These are phyloP conservation scores for Periconia sp. DNA, from an alignment of 2,329 filamentous ascomycete species.

Conservation along the genomic window DNA sequence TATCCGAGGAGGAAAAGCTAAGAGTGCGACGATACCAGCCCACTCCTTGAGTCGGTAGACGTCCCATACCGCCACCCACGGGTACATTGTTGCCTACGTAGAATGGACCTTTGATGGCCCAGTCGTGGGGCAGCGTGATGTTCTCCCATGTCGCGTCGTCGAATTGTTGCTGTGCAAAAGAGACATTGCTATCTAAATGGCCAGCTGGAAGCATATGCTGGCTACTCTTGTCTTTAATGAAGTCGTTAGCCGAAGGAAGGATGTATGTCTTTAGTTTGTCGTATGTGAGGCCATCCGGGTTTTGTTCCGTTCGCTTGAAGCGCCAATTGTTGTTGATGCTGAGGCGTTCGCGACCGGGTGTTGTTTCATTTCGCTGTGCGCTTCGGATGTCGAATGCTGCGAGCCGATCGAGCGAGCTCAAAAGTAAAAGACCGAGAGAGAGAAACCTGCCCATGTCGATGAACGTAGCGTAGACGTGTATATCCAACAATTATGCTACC, in stretches of 20 bases:
- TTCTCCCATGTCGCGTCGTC: conserved; percentile 50
- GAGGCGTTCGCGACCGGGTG: conserved; percentile 27
- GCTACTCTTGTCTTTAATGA: conserved; percentile 40
- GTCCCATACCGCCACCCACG: conserved; percentile 50
- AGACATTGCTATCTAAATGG: conserved; percentile 25
- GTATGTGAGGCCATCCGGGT: conserved; percentile 43
- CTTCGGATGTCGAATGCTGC: too few relatives aligned
- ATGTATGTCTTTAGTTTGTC: conserved; percentile 47
- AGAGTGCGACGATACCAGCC: conserved; percentile 57
- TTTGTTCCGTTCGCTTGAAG: conserved; percentile 41
- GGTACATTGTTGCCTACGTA: conserved; percentile 24
- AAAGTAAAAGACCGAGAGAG: background rate
- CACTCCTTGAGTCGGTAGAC: conserved; percentile 56
- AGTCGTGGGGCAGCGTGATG: conserved; percentile 55
- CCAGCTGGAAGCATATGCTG: conserved; percentile 32
- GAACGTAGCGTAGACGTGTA: too few relatives aligned
- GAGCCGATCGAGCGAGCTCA: background rate
- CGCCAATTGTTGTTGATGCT: conserved; percentile 45
- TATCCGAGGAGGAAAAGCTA: conserved; percentile 21
- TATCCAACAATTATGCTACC: too few relatives aligned
- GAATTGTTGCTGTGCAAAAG: conserved; percentile 35
- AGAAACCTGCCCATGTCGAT: too few relatives aligned
- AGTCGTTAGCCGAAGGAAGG: conserved; percentile 48
- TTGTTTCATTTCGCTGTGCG: too few relatives aligned
- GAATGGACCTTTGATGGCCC: conserved; percentile 56